Conservation (phyloP, 768 basidiomycete genomes). For the Paxillus involutus region DNA sequence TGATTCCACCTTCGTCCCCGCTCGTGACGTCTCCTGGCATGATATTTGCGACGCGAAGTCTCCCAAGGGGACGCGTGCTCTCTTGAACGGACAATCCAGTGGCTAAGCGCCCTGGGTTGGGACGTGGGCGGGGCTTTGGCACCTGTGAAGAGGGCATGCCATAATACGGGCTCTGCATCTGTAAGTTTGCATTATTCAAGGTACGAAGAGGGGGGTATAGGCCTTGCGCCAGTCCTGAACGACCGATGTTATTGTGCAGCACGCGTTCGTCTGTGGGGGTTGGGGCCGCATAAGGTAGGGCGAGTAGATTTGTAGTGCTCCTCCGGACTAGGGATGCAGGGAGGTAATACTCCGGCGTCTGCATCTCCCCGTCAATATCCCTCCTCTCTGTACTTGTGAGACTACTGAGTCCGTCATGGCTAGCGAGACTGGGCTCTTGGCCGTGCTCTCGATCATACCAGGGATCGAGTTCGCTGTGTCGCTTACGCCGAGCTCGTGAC, state of each 20-base stretch:
- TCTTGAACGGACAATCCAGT: constrained; percentile 27
- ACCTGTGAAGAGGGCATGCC: constrained; percentile 8
- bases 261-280: background rate
- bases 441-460: constrained; percentile 33
- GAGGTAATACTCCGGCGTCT: constrained; percentile 22
- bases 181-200: background rate
- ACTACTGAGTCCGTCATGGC: constrained; percentile 4
- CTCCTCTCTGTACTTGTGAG: constrained; percentile 1
- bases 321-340: constrained; percentile 22
- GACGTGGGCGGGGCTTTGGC: constrained; percentile 1
- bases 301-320: constrained; percentile 17
- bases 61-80: constrained; percentile 40
- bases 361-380: constrained; percentile 12
- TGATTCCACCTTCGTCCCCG: constrained; percentile 30
- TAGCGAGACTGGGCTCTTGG: constrained; percentile 1
- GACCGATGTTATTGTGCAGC: constrained; percentile 5
- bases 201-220: background rate
- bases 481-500: constrained; percentile 35
- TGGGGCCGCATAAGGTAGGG: constrained; percentile 14
- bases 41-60: constrained; percentile 48
- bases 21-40: constrained; percentile 45
- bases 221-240: background rate
- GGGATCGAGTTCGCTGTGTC: constrained; percentile 32
- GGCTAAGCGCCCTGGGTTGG: constrained; percentile 12
- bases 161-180: constrained; percentile 8